Percentiles rank a stretch among this genome's conserved stretches.
phyloP scores from a whole-genome alignment of 345 rosid genomes.

The Turnera subulata region DNA sequence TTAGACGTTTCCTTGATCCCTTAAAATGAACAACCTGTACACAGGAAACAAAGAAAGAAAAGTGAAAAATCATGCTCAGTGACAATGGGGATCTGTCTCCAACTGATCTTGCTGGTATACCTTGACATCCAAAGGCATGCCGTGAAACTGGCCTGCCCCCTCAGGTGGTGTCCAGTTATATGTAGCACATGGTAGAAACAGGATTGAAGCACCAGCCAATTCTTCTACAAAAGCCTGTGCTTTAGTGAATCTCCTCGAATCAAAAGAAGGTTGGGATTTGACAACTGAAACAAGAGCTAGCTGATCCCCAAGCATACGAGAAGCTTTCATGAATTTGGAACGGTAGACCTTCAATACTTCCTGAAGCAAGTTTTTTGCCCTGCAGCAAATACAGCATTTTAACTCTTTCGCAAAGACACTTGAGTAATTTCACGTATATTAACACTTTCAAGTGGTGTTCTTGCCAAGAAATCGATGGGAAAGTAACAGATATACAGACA shows the following conservation, averaged over 20 bases:
- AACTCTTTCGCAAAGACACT: background rate
- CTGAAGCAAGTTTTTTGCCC: conserved; percentile 71
- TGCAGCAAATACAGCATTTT: conserved; percentile 21
- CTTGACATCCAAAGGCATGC: conserved; percentile 95
- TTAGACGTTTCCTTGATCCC: conserved; percentile 92
- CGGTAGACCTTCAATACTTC: conserved; percentile 61
- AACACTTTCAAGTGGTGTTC: no score
- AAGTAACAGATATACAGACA: background rate
- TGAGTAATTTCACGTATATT: background rate
- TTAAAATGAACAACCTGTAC: conserved; percentile 85
- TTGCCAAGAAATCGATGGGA: background rate
- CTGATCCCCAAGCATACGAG: conserved; percentile 95
- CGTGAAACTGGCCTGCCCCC: conserved; percentile 97
- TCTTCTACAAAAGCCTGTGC: conserved; percentile 55
- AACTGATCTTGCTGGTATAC: conserved; percentile 24
- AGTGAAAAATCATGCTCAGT: background rate
- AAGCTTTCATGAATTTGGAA: conserved; percentile 68
- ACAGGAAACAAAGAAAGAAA: conserved; percentile 1
- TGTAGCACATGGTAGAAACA: conserved; percentile 72
- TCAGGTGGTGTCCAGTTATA: conserved; percentile 99
- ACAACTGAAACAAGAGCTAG: conserved; percentile 75
- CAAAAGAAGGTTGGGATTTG: conserved; percentile 57
- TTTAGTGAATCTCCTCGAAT: conserved; percentile 59
- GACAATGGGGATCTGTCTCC: no score
- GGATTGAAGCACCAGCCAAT: conserved; percentile 53